Evolutionary conservation across 2,329 filamentous ascomycete genomes (phyloP).

Genomic region (Fonsecaea erecta): DNA sequence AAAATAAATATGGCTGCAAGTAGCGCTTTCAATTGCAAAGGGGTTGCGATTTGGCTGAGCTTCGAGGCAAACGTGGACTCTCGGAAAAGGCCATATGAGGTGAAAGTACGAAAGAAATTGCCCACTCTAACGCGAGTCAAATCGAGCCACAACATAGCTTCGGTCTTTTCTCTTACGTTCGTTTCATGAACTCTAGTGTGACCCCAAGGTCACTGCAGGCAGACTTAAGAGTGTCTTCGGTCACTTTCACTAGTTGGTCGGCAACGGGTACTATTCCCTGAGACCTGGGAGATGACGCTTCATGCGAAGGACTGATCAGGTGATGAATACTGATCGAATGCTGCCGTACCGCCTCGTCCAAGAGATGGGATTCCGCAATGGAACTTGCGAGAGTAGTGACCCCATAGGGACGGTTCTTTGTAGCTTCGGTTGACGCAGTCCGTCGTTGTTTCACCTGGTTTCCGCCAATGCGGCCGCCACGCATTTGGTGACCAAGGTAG

Average conservation of each 20-base stretch:
- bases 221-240: neutral
- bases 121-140: constrained; percentile 4
- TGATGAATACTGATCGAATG: no score
- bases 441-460: neutral
- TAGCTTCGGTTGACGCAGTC: constrained; percentile 8
- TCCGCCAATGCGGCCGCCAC: no score
- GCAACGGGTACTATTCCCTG: neutral
- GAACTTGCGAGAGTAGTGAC: no score
- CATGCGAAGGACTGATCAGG: constrained; percentile 2
- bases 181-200: constrained; percentile 1
- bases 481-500: neutral
- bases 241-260: neutral
- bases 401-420: no score
- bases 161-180: constrained; percentile 8
- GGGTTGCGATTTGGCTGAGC: constrained; percentile 32
- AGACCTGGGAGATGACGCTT: constrained; percentile 6
- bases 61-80: constrained; percentile 40
- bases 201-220: constrained; percentile 5
- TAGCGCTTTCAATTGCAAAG: constrained; percentile 38
- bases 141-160: neutral
- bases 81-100: constrained; percentile 43
- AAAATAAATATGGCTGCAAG: constrained; percentile 43
- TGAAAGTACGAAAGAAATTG: constrained; percentile 42
- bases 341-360: no score
- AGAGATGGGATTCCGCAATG: no score